Evolutionary conservation across 352 stramenopile species (phyloP).

Genomic region (Halophytophthora batemanensis): DNA sequence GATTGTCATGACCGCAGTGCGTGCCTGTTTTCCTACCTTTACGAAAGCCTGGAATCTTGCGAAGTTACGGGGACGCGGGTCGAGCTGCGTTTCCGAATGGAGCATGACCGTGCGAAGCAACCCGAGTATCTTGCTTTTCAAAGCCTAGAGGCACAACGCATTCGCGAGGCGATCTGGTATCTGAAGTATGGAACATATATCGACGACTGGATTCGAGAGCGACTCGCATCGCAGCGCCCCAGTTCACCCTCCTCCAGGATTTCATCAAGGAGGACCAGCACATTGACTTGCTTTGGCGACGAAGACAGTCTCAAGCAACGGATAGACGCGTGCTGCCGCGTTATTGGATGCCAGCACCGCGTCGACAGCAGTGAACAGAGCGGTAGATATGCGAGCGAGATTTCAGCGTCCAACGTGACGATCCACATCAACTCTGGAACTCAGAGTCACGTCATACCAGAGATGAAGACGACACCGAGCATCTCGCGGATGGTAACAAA

Average conservation of each 20-base stretch:
- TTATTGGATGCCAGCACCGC: conserved; percentile 44
- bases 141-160: conserved; percentile 49
- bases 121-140: conserved; percentile 57
- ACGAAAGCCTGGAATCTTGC: conserved; percentile 54
- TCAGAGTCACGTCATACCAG: conserved; percentile 12
- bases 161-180: conserved; percentile 68
- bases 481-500: conserved; percentile 8
- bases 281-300: conserved; percentile 38
- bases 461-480: conserved; percentile 10
- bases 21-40: conserved; percentile 66
- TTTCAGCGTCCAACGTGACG: conserved; percentile 24
- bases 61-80: conserved; percentile 37
- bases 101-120: conserved; percentile 39
- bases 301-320: conserved; percentile 33
- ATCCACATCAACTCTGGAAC: conserved; percentile 12
- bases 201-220: conserved; percentile 32
- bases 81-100: conserved; percentile 55
- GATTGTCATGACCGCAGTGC: conserved; percentile 60
- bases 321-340: conserved; percentile 41
- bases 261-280: conserved; percentile 13
- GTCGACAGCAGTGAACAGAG: conserved; percentile 13
- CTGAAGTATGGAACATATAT: conserved; percentile 46
- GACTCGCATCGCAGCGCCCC: conserved; percentile 9
- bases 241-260: not conserved
- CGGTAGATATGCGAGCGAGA: conserved; percentile 10